Base-by-base conservation (phyloP, 345 rosid species). In the Bruguiera gymnorhiza region DNA sequence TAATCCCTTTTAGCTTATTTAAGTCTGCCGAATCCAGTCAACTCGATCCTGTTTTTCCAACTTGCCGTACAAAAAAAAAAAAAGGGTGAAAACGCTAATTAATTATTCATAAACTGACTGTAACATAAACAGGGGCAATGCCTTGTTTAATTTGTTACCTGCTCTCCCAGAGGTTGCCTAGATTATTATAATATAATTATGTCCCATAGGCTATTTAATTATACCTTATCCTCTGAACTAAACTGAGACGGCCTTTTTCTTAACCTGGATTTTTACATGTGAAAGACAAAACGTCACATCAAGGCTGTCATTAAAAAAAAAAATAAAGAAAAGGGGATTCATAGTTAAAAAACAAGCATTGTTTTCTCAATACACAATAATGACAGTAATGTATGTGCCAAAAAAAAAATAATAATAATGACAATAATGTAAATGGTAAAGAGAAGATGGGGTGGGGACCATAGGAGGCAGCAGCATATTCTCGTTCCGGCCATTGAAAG, bases 11-110 rank as follows among this genome's bases (percentile, higher is more conserved):
- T 19, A 16, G 29, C 57, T 31, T 27, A 39, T 7, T 21, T 9
- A 29, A 3, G 53, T 24, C 9, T 37, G 21, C 55, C 66, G 56
- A 43, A 71, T 71, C 66, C 51, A 20, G 77, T 79, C 77, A 79
- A 79, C 68, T 65, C 21, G 15, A 67, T 18, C 6, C 68, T 63
- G 51, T 68, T 60, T n/a, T 13, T 23, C 18, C 78, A 63, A 55
- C 60, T 69, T 71, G 68, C 46, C 52, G 24, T 54, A 23, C 3
- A 16, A 21, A 59, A 64, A 67, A 59, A 64, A 67, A 63, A 5
- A 53, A 20, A 1, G 1, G 24, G 21, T 7, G 24, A 54, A 54
- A 54, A 20, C 58, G 39, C 43, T 9, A 37, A 13, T 55, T 7
- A 55, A 21, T 11, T 55, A 2, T 10, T 9, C 11, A 1, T 43